Evolutionary conservation across 371 early-diverging fungal species (phyloP).

Genomic region (Rhizopus stolonifer): DNA sequence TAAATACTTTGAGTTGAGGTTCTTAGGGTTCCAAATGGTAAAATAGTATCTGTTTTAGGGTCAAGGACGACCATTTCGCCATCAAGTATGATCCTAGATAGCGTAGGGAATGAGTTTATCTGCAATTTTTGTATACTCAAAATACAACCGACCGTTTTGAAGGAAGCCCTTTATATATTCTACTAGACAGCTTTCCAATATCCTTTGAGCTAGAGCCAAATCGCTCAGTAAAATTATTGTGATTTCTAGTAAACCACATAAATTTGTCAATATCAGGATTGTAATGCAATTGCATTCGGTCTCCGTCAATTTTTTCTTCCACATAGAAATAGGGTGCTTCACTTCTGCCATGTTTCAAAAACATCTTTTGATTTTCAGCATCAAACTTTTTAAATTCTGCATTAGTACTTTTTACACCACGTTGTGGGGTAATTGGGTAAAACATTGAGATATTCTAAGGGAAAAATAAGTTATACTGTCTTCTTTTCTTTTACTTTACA

Average conservation of each 20-base stretch:
- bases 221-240: constrained; percentile 5
- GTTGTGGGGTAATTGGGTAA: constrained; percentile 60
- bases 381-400: constrained; percentile 37
- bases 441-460: constrained; percentile 3
- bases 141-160: not conserved
- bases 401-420: constrained; percentile 38
- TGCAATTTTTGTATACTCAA: not conserved
- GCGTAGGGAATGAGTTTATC: not conserved
- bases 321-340: constrained; percentile 56
- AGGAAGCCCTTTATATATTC: not conserved
- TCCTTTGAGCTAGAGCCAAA: constrained; percentile 14
- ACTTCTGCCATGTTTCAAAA: not conserved
- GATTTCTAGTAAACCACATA: constrained; percentile 47
- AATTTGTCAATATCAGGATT: constrained; percentile 41
- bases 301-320: constrained; percentile 81
- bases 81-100: constrained; percentile 45
- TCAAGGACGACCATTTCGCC: constrained; percentile 80
- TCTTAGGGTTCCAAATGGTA: constrained; percentile 75
- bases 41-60: constrained; percentile 51
- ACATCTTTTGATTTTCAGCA: constrained; percentile 37
- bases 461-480: not conserved
- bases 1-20: constrained; percentile 54
- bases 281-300: constrained; percentile 73
- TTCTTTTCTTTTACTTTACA: not conserved
- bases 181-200: constrained; percentile 18